These are phyloP conservation scores for Apiospora sp. DNA, from an alignment of 2,329 filamentous ascomycete genomes.

Conservation along the genomic window DNA sequence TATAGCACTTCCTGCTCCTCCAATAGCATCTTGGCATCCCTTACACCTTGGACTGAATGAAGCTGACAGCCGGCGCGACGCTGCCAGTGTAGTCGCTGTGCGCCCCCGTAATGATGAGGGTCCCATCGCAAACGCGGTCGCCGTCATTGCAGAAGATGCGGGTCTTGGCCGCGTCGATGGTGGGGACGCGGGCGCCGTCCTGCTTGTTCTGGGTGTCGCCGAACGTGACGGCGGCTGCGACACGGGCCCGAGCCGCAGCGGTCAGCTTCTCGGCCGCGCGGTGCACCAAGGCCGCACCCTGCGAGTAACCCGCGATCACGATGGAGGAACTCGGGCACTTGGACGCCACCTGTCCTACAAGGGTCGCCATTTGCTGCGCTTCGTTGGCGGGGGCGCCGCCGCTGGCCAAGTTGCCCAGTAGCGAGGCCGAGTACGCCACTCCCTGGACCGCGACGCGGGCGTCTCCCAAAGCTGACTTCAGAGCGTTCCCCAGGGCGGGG, in stretches of 20 bases:
- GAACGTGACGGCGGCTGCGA: constrained; percentile 41
- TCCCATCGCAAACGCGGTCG: constrained; percentile 58
- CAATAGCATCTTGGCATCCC: too few relatives aligned
- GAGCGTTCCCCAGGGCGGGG: constrained; percentile 35
- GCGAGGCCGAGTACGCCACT: constrained; percentile 39
- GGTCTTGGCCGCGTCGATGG: constrained; percentile 37
- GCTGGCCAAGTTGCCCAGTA: constrained; percentile 39
- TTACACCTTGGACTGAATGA: constrained; percentile 26
- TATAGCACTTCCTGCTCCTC: too few relatives aligned
- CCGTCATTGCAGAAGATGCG: constrained; percentile 56
- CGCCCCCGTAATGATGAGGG: constrained; percentile 45
- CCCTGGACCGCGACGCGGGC: constrained; percentile 30
- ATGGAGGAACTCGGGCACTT: constrained; percentile 45
- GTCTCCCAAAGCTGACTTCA: constrained; percentile 34
- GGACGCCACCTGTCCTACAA: constrained; percentile 40
- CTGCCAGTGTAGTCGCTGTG: constrained; percentile 47
- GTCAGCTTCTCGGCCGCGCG: constrained; percentile 44
- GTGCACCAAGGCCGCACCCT: constrained; percentile 46
- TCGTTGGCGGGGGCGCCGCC: constrained; percentile 38
- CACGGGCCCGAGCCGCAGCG: constrained; percentile 36
- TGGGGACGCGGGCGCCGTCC: constrained; percentile 41
- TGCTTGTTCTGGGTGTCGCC: constrained; percentile 43
- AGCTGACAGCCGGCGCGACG: constrained; percentile 28
- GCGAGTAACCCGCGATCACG: constrained; percentile 42
- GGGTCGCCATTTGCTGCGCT: constrained; percentile 39